Percentiles rank a stretch among this genome's conserved stretches.
These are phyloP conservation scores for Lipomyces mesembrius DNA, from an alignment of 805 yeast genomes.

Conservation along the genomic window DNA sequence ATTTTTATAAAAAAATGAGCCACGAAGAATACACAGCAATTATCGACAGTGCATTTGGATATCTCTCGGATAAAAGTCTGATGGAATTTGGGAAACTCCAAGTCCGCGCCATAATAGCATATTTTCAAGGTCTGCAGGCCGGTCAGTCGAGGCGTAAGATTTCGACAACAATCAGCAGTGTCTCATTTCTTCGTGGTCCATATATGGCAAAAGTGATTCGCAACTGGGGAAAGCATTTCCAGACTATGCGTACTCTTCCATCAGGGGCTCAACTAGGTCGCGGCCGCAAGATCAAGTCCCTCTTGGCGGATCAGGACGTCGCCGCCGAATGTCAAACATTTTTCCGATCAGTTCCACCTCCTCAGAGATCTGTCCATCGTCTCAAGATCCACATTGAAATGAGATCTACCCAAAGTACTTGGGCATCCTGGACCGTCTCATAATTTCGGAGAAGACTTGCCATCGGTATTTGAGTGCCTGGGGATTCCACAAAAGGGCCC, in stretches of 20 bases:
- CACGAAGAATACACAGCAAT: no score
- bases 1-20: no score
- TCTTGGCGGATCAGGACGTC: not conserved
- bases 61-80: no score
- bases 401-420: not conserved
- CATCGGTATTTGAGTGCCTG: not conserved
- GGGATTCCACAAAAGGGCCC: not conserved
- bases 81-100: no score
- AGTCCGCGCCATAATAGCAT: no score
- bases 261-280: not conserved
- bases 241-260: not conserved
- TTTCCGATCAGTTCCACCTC: not conserved
- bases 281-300: not conserved
- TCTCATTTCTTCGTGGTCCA: slow-evolving; percentile 2
- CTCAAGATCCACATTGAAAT: not conserved
- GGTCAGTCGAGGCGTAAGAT: not conserved
- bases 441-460: slow-evolving; percentile 1
- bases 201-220: not conserved
- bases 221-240: not conserved
- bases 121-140: no score
- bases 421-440: not conserved
- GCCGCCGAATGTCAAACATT: not conserved
- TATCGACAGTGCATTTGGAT: no score
- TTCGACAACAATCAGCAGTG: not conserved
- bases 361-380: not conserved